phyloP scores from a whole-genome alignment of 768 basidiomycete genomes.

The Mycena epipterygia region DNA sequence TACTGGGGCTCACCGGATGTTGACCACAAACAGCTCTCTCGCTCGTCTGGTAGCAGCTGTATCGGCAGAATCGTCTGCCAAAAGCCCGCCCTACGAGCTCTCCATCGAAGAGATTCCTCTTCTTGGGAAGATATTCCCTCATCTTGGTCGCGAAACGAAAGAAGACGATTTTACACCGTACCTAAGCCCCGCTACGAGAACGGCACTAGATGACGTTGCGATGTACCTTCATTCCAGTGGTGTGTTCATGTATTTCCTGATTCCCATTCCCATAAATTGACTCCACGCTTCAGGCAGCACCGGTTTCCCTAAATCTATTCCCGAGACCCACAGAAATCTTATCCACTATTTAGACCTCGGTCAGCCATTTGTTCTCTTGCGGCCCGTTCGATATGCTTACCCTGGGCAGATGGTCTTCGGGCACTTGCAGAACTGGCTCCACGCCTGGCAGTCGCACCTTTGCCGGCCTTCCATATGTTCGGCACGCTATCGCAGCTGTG shows the following conservation, averaged over 20 bases:
- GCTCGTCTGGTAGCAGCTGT: conserved; percentile 46
- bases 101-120: conserved; percentile 50
- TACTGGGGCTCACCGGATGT: conserved; percentile 52
- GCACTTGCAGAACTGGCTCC: conserved; percentile 2
- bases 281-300: conserved; percentile 25
- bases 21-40: conserved; percentile 46
- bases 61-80: conserved; percentile 31
- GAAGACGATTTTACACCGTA: conserved; percentile 48
- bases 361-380: background rate
- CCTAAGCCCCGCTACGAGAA: conserved; percentile 29
- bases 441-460: conserved; percentile 29
- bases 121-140: conserved; percentile 52
- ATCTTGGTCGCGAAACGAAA: conserved; percentile 52
- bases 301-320: conserved; percentile 29
- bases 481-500: conserved; percentile 49
- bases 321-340: conserved; percentile 6
- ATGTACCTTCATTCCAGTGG: conserved; percentile 56
- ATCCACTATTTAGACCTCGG: conserved; percentile 6
- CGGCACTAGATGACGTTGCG: conserved; percentile 41
- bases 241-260: too few relatives aligned
- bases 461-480: conserved; percentile 57
- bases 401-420: background rate
- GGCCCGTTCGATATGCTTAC: background rate
- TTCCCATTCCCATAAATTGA: background rate
- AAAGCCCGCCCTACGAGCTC: conserved; percentile 40